These are phyloP conservation scores for Spiraea crenata DNA, from an alignment of 331 rosid species.

Conservation along the genomic window DNA sequence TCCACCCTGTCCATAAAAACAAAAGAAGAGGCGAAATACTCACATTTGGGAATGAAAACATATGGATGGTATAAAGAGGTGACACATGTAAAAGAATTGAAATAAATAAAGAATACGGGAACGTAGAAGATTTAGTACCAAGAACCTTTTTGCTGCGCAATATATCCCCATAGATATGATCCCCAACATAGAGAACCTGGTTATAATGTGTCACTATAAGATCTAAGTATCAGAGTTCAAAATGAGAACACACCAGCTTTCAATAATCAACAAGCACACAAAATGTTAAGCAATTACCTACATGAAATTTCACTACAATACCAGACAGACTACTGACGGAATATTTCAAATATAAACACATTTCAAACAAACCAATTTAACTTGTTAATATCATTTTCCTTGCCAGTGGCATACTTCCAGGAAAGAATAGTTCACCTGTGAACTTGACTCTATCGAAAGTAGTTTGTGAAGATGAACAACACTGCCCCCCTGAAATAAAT, in stretches of 20 bases:
- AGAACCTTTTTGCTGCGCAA: slow-evolving; percentile 97
- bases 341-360: neutral
- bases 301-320: neutral
- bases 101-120: slow-evolving; percentile 13
- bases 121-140: slow-evolving; percentile 46
- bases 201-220: neutral
- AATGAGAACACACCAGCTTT: slow-evolving; percentile 7
- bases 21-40: neutral
- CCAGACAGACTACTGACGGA: neutral
- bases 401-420: slow-evolving; percentile 1
- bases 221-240: slow-evolving; percentile 6
- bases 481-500: slow-evolving; percentile 79
- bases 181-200: slow-evolving; percentile 98
- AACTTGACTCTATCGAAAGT: slow-evolving; percentile 87
- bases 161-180: slow-evolving; percentile 97
- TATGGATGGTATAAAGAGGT: neutral
- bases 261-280: slow-evolving; percentile 1
- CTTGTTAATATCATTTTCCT: neutral
- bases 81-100: neutral
- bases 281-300: slow-evolving; percentile 1
- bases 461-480: slow-evolving; percentile 90
- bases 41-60: neutral
- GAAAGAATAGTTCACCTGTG: slow-evolving; percentile 57
- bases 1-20: slow-evolving; percentile 72
- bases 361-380: neutral